Base-by-base conservation (phyloP, 2,329 filamentous ascomycete genomes). In the Mycosphaerelloides madeirae region DNA sequence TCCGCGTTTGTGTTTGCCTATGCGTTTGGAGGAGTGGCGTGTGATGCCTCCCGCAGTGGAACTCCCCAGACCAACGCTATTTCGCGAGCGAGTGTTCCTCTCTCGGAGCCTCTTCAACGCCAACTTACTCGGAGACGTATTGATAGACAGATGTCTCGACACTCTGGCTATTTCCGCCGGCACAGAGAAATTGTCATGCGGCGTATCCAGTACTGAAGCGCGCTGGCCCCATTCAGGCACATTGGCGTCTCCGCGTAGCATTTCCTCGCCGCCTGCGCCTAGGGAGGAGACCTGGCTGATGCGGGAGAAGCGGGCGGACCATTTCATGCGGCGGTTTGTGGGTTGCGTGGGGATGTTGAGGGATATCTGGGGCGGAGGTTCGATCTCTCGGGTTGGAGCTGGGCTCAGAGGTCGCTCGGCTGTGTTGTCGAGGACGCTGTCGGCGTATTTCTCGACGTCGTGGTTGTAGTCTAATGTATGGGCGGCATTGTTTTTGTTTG, bases 101-200 rank as follows among this genome's bases (percentile, higher is more conserved):
- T 62, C 49, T 16, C 62, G 58, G 7, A 65, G 37, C 43, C 56
- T 38, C 46, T 53, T 48, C 45, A 64, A 48, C 38, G 59, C 50
- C 53, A 62, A 42, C 53, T 63, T 54, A 43, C 57, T 43, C 34
- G 61, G 58, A 22, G 61, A 65, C 3, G 52, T 34, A 12, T 55
- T 50, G 9, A 5, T 25, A 13, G 61, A 63, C 11, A 58, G 53
- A 15, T 53, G 53, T 28, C 61, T 60, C 1, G 68, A 69, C 2
- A 57, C 49, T 29, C 64, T 55, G 8, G 65, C 63, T 29, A 70
- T 61, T 41, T 68, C 65, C 13, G 67, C 65, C 4, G 68, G 62
- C 12, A 69, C 61, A 13, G 65, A 69, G 60, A 71, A 71, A 42
- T 68, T 71, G 38, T 70, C 65, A 41, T 67, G 64, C 6, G 68